Base-by-base conservation (phyloP, 306 rosid species). In the Vachellia collinsii region DNA sequence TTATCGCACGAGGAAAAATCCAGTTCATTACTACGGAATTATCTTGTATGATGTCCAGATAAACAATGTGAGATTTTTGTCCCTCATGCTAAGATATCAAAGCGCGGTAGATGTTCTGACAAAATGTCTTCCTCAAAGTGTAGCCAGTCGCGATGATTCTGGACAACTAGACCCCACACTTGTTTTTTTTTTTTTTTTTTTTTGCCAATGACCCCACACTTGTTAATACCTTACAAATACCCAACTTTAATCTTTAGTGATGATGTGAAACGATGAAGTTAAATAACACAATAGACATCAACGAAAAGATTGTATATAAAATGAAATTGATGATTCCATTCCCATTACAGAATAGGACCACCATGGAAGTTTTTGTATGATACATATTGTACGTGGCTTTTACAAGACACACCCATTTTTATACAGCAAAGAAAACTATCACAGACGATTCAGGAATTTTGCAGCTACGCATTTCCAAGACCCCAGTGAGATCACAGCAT, bases 401-500 rank as follows among this genome's bases (percentile, higher is more conserved):
- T 29, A 88, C 80, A 86, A 76, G 81, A 86, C 77, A 86, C 77
- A 81, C 89, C 85, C 75, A 77, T 66, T 84, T 84, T 70, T 81
- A 81, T 75, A 86, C 64, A 74, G 84, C 79, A 85, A 76, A 77
- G 77, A 86, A 81, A 80, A 79, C 72, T 81, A 83, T 62, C 83
- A 78, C 82, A 78, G 80, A 76, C 80, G 87, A 82, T 82, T 85
- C 85, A 79, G 82, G 86, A 89, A 80, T 77, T 80, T 85, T 87
- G 83, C 77, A 58, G 83, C 82, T 64, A 86, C 81, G 67, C 84
- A 75, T 74, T 75, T 74, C 84, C 78, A 70, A 23, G 80, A 87
- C 82, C 82, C 72, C 34, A 56, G 51, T 38, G 65, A 87, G 75
- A 83, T 46, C 83, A 83, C 82, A 79, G 58, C 83, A 74, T 61